Evolutionary conservation across 2,329 filamentous ascomycete species (phyloP).

Genomic region (Trichoderma citrinoviride): DNA sequence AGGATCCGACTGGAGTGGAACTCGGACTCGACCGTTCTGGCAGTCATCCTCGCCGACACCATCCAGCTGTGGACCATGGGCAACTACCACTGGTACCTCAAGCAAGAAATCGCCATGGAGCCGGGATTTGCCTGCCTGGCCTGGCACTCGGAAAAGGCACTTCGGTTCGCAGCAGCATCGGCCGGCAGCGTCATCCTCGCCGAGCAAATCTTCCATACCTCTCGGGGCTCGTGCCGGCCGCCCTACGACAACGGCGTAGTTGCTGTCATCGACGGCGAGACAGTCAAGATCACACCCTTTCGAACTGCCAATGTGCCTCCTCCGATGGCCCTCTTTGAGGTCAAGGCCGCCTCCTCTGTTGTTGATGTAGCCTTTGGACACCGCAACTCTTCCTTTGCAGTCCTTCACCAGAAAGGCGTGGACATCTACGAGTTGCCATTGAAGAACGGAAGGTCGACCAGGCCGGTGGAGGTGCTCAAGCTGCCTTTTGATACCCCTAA

Average conservation of each 20-base stretch:
- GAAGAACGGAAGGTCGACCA: constrained; percentile 50
- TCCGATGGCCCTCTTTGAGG: constrained; percentile 82
- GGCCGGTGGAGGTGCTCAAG: constrained; percentile 42
- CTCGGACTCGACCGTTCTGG: constrained; percentile 83
- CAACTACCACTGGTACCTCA: constrained; percentile 98
- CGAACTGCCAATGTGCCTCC: constrained; percentile 82
- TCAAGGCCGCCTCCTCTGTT: constrained; percentile 60
- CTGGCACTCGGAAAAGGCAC: constrained; percentile 86
- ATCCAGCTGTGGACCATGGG: constrained; percentile 96
- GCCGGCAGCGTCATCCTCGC: constrained; percentile 52
- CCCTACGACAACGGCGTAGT: constrained; percentile 78
- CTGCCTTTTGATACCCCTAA: constrained; percentile 39
- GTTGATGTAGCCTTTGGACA: constrained; percentile 73
- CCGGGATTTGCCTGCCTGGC: constrained; percentile 39
- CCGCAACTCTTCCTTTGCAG: constrained; percentile 63
- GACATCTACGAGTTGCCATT: constrained; percentile 69
- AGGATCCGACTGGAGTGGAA: constrained; percentile 80
- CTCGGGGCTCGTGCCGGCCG: constrained; percentile 65
- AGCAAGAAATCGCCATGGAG: constrained; percentile 69
- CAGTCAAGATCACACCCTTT: constrained; percentile 80
- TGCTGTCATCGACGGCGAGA: constrained; percentile 78
- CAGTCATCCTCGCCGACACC: constrained; percentile 69
- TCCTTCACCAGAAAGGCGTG: constrained; percentile 66
- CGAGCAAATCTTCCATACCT: constrained; percentile 66
- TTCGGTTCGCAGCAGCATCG: constrained; percentile 61